Evolutionary conservation across 2,329 filamentous ascomycete genomes (phyloP), one percentile per base, ranked within the genome.

Genomic region (Ophiognomonia clavigignenti-juglandacearum): DNA sequence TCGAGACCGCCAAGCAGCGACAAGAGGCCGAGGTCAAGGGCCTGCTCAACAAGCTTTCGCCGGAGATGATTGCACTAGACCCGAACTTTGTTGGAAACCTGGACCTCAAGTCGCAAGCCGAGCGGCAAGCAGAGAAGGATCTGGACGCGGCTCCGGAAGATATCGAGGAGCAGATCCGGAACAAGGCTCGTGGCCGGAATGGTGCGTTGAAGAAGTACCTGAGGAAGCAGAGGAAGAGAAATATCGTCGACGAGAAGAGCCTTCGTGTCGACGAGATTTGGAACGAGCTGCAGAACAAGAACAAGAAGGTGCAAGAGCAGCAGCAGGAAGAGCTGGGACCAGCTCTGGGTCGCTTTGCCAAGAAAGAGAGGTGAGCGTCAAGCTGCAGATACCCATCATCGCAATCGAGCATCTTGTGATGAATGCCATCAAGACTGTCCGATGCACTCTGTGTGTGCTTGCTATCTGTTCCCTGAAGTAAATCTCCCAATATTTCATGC

Each of bases 31-130:
- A 98, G 67, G 90, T 98, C 64, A 89, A 87, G 72, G 75, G 80
- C 11, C 75, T 98, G 54, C 80, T 98, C 58, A 95, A 95, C 75
- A 98, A 98, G 72, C 75, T 98, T 39, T 83, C 91, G 60, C 92
- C 93, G 4, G 92, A 96, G 62, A 98, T 97, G 89, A 98, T 98
- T 53, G 88, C 89, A 2, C 74, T 98, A 19, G 85, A 98, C 62
- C 92, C 93, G 56, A 86, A 93, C 66, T 95, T 90, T 62, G 82
- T 98, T 58, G 93, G 93, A 46, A 88, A 83, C 56, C 75, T 98
- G 26, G 91, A 98, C 63, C 73, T 90, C 48, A 80, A 87, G 42
- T 88, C 85, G 29, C 82, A 91, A 51, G 78, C 87, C 69, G 84
- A 93, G 71, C 77, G 85, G 40, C 77, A 82, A 60, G 82, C 82